These are phyloP conservation scores for Mitragyna speciosa DNA, from an alignment of 257 asterid species.

Conservation along the genomic window DNA sequence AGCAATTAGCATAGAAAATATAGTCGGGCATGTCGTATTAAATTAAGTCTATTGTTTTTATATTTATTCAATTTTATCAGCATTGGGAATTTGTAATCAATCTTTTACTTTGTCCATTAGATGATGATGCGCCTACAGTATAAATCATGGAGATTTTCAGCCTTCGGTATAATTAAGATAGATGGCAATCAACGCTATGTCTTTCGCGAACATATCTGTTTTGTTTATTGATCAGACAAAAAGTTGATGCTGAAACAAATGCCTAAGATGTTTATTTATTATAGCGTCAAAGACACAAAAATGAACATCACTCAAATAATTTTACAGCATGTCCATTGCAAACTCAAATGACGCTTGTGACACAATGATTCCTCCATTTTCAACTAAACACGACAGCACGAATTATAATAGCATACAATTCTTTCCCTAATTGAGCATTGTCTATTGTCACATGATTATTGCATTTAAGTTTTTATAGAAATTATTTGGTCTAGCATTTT, in stretches of 20 bases:
- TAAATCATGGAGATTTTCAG: conserved; percentile 6
- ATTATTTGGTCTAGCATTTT: background rate
- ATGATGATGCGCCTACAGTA: conserved; percentile 14
- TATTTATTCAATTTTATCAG: background rate
- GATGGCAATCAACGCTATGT: background rate
- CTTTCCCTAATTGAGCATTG: background rate
- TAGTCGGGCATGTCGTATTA: background rate
- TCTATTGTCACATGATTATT: conserved; percentile 2
- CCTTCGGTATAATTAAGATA: conserved; percentile 12
- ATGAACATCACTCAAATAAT: conserved; percentile 13
- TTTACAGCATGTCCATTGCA: background rate
- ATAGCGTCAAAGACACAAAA: conserved; percentile 23
- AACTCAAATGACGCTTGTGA: background rate
- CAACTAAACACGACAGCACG: background rate
- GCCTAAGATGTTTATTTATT: background rate
- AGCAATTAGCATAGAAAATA: conserved; percentile 1
- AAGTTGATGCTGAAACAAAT: background rate
- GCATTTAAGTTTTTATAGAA: background rate
- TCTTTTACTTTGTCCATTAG: background rate
- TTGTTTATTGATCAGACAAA: background rate
- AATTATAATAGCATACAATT: background rate
- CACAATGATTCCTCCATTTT: conserved; percentile 13
- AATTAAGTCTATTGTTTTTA: background rate
- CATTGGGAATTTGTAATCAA: background rate
- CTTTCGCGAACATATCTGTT: conserved; percentile 1